A percentile compares a stretch with the other conserved stretches of the same genome.
Conservation (phyloP, 225 moss, liverwort and hornwort genomes). For the Straminergon stramineum region DNA sequence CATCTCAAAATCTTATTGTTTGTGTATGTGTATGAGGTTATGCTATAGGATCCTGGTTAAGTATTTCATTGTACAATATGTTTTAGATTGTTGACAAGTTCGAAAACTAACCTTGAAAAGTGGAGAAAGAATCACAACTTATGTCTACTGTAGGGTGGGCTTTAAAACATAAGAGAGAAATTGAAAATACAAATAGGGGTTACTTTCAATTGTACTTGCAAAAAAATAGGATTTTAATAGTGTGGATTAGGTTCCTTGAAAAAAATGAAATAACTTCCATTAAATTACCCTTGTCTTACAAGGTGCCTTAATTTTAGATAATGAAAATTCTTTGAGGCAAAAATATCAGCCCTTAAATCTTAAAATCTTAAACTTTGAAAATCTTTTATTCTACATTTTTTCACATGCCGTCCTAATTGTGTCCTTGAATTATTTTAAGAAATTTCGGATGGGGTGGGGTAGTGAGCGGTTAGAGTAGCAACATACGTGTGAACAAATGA, state of each 20-base stretch:
- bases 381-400: not conserved
- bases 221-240: not conserved
- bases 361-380: too few species aligned
- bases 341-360: not conserved
- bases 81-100: too few species aligned
- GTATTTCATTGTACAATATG: too few species aligned
- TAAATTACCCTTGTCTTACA: not conserved
- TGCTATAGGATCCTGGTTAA: too few species aligned
- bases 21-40: too few species aligned
- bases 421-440: not conserved
- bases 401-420: not conserved
- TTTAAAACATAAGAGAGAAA: not conserved
- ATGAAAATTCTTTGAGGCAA: not conserved
- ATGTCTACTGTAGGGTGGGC: not conserved
- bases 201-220: not conserved
- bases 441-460: too few species aligned
- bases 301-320: not conserved
- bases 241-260: not conserved
- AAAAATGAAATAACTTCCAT: not conserved
- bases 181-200: not conserved
- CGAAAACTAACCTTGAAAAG: not conserved
- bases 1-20: too few species aligned
- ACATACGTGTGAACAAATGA: too few species aligned
- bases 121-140: not conserved
- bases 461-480: too few species aligned